phyloP scores from a whole-genome alignment of 1,284 basidiomycete species.

The Ceratobasidium sp. region DNA sequence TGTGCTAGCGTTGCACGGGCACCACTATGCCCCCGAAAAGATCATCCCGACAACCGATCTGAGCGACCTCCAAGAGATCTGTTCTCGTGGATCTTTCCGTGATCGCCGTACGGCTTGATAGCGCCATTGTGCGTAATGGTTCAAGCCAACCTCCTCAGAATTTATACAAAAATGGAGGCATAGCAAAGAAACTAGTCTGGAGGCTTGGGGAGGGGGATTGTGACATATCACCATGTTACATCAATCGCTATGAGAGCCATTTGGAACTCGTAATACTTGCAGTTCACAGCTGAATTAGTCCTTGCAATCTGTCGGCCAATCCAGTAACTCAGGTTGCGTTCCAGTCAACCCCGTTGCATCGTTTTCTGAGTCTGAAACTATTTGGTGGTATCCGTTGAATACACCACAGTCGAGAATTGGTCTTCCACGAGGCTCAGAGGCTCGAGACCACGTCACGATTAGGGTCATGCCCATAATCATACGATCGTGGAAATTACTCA shows the following conservation, averaged over 20 bases:
- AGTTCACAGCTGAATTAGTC: background rate
- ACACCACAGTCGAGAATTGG: background rate
- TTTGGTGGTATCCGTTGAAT: background rate
- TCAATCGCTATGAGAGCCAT: background rate
- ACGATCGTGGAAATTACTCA: background rate
- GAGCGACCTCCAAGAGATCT: background rate
- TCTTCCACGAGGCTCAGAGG: background rate
- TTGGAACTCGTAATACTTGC: background rate
- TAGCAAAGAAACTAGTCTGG: background rate
- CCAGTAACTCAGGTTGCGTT: background rate
- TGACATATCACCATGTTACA: background rate
- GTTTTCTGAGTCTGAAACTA: background rate
- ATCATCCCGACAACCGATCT: background rate
- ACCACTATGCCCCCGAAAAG: background rate
- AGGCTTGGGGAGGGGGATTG: too few relatives aligned
- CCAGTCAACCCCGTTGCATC: background rate
- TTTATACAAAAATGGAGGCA: background rate
- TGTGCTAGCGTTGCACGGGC: background rate
- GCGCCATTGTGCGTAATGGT: background rate
- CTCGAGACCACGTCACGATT: background rate
- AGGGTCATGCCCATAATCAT: background rate
- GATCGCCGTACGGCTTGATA: slow-evolving; percentile 1
- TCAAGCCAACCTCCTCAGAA: background rate
- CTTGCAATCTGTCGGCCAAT: background rate
- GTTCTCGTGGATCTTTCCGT: background rate